Conservation (phyloP, 208 protist species). For the Leishmania arabica region DNA sequence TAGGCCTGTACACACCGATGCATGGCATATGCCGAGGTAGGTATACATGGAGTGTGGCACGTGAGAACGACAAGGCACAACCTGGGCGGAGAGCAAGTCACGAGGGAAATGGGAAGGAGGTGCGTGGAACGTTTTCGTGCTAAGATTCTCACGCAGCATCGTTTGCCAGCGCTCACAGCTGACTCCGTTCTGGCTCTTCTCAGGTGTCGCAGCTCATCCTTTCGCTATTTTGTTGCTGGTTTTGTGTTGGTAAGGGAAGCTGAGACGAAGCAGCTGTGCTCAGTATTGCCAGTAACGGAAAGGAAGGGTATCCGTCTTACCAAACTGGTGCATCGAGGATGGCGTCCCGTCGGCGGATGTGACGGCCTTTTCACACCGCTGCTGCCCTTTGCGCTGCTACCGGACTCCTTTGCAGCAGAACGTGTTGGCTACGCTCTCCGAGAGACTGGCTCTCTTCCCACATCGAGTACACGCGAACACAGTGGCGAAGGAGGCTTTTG, state of each 20-base stretch:
- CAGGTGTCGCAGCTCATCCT: neutral
- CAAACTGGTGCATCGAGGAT: neutral
- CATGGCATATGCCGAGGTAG: neutral
- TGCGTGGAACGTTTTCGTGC: neutral
- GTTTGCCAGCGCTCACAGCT: neutral
- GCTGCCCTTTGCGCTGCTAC: neutral
- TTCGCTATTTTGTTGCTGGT: neutral
- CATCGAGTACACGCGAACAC: neutral
- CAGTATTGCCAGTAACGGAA: neutral
- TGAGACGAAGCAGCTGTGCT: neutral
- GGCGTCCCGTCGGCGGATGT: neutral
- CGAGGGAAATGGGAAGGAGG: neutral
- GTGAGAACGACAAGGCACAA: neutral
- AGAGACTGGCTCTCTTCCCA: neutral
- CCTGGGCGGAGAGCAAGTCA: neutral
- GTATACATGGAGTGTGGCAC: neutral
- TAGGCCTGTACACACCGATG: neutral
- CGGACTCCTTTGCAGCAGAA: neutral
- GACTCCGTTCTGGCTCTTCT: neutral
- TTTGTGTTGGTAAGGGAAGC: neutral
- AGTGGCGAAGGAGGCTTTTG: neutral
- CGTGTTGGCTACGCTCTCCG: neutral
- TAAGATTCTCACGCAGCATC: neutral
- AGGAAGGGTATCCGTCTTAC: neutral
- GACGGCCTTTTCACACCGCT: neutral